Base-by-base conservation (phyloP, 352 stramenopile genomes). In the Phytophthora multivora region DNA sequence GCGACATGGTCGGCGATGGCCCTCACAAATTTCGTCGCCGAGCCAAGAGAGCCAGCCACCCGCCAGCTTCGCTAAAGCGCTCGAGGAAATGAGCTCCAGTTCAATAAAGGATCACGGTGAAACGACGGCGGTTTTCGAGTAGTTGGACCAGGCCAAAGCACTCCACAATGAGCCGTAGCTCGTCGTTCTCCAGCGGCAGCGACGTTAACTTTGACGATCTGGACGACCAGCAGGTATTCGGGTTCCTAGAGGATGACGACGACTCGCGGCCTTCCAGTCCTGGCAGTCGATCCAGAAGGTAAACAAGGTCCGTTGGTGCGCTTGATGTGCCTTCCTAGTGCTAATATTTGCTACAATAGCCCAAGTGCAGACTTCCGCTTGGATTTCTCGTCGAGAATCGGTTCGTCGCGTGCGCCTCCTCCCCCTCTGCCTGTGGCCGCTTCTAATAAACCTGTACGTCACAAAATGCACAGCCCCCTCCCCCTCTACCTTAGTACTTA, bases 161-260 rank as follows among this genome's bases (percentile, higher is more conserved):
- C 11, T 18, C 19, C 28, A 33, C 15, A 39, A 70, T 73, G 65
- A 73, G 59, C 25, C 63, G 77, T 0, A 55, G 46, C 6, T 73
- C 77, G 45, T 88, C 78, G 23, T 67, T 63, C 25, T 83, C 77
- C 13, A 87, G 74, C 42, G 69, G 60, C 33, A 80, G 78, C 45
- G 80, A 90, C 16, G 70, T 85, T 25, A 87, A 79, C 18, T 90
- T 88, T 47, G 76, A 88, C 51, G 78, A 90, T 42, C 21, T 85
- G 8, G 76, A 90, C 50, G 71, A 90, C 25, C 65, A 74, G 6
- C 75, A 88, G 19, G 69, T 88, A 10, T 79, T 90, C 30, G 69
- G 75, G 15, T 83, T 73, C 33, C 66, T 90, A 5, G 80, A 79
- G 23, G 77, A 89, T 38, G 73, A 66, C 10, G 73, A 80, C 9